phyloP scores from a whole-genome alignment of 2,329 filamentous ascomycete genomes.

The Venturia effusa region DNA sequence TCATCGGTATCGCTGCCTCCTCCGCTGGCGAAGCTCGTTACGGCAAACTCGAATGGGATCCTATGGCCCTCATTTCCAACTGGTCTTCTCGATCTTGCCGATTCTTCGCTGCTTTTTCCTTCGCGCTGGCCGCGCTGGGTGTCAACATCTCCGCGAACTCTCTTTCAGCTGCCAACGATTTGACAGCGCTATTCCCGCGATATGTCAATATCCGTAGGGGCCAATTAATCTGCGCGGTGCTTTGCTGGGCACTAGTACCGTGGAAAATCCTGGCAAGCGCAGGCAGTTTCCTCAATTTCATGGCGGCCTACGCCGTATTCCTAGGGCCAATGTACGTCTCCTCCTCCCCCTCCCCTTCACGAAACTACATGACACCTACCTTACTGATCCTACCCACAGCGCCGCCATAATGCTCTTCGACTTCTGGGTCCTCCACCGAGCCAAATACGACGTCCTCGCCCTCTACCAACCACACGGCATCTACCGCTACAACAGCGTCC shows the following conservation, averaged over 20 bases:
- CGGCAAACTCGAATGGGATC: constrained; percentile 35
- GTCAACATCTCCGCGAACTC: constrained; percentile 44
- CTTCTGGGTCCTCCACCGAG: constrained; percentile 17
- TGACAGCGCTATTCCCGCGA: constrained; percentile 40
- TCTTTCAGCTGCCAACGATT: constrained; percentile 43
- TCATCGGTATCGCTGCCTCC: constrained; percentile 47
- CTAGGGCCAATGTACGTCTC: constrained; percentile 31
- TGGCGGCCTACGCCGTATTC: constrained; percentile 56
- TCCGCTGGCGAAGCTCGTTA: constrained; percentile 43
- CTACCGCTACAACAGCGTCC: constrained; percentile 34
- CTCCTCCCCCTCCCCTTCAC: constrained; percentile 12
- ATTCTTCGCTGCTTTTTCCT: constrained; percentile 32
- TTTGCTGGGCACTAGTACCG: constrained; percentile 33
- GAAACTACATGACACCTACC: constrained; percentile 11
- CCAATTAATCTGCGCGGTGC: constrained; percentile 33
- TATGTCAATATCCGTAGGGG: constrained; percentile 43
- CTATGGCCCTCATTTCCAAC: constrained; percentile 28
- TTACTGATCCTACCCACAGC: constrained; percentile 11
- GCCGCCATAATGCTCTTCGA: constrained; percentile 14
- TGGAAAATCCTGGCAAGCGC: constrained; percentile 37
- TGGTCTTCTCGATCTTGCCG: constrained; percentile 27
- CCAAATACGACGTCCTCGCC: constrained; percentile 15
- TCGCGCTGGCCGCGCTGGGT: constrained; percentile 40
- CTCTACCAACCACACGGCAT: constrained; percentile 17
- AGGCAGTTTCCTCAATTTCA: constrained; percentile 43